A percentile compares a stretch with the other conserved stretches of the same genome.
Evolutionary conservation across 768 basidiomycete species (phyloP).

Genomic region (Tulasnella sp.): DNA sequence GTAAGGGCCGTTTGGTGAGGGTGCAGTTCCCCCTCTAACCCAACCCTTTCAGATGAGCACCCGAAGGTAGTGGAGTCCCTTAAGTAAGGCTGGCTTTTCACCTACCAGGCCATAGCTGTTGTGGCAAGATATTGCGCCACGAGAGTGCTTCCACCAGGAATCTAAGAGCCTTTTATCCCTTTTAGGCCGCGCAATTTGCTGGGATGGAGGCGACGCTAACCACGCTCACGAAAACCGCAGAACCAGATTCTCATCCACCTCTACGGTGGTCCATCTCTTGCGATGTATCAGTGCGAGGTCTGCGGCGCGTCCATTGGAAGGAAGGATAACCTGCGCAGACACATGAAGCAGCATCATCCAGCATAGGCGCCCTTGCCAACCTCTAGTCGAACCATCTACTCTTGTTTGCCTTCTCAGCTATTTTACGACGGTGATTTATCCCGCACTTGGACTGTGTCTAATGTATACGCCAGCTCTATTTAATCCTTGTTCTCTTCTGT

Average conservation of each 20-base stretch:
- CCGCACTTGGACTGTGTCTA: too few relatives aligned
- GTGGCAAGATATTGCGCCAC: not conserved
- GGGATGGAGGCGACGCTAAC: not conserved
- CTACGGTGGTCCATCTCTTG: not conserved
- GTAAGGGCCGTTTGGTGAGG: too few relatives aligned
- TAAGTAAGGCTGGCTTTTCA: not conserved
- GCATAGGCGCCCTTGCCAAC: too few relatives aligned
- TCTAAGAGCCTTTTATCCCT: not conserved
- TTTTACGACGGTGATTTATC: too few relatives aligned
- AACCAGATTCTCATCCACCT: not conserved
- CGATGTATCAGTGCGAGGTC: not conserved
- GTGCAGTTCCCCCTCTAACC: too few relatives aligned
- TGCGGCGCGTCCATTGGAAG: not conserved
- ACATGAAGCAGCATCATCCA: not conserved
- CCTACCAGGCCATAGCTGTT: not conserved
- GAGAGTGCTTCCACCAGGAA: not conserved
- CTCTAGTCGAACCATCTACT: too few relatives aligned
- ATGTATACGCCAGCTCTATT: too few relatives aligned
- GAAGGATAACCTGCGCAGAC: not conserved
- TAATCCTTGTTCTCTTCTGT: too few relatives aligned
- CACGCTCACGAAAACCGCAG: not conserved
- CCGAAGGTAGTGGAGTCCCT: conserved; percentile 9
- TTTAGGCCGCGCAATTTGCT: not conserved
- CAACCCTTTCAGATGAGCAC: not conserved
- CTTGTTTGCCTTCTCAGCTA: too few relatives aligned